Conservation (phyloP, 2,329 filamentous ascomycete species). For the Talaromyces rugulosus region DNA sequence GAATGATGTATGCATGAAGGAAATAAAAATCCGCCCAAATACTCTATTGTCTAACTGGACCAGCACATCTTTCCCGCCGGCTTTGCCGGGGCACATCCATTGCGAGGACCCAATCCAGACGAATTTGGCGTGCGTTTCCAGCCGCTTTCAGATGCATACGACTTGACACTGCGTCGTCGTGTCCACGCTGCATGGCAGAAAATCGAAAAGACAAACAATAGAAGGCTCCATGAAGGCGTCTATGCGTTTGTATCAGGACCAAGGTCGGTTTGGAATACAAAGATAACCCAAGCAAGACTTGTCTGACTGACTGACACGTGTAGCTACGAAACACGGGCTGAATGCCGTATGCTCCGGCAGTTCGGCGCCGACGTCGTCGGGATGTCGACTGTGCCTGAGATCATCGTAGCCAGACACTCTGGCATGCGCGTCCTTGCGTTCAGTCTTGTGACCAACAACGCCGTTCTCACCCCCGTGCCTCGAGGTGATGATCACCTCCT, state of each 20-base stretch:
- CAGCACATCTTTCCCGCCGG: constrained; percentile 63
- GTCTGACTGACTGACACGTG: constrained; percentile 12
- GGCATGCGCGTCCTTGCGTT: constrained; percentile 61
- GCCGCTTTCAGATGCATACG: constrained; percentile 62
- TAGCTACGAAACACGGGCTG: constrained; percentile 62
- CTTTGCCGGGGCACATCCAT: constrained; percentile 56
- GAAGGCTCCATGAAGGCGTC: constrained; percentile 58
- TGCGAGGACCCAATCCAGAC: constrained; percentile 60
- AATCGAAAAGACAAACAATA: constrained; percentile 41
- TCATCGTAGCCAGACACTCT: constrained; percentile 61
- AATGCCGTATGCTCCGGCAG: constrained; percentile 58
- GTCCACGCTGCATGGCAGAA: constrained; percentile 56
- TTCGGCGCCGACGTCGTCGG: constrained; percentile 66
- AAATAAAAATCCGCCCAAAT: not conserved
- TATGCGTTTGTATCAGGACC: constrained; percentile 64
- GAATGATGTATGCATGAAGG: constrained; percentile 51
- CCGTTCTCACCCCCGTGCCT: constrained; percentile 55
- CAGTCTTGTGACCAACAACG: constrained; percentile 63
- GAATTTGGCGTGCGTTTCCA: constrained; percentile 62
- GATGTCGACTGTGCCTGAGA: constrained; percentile 67
- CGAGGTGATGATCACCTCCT: constrained; percentile 55
- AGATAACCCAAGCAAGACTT: constrained; percentile 1
- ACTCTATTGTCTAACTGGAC: not conserved
- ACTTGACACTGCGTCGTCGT: constrained; percentile 55
- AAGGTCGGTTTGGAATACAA: constrained; percentile 39